Evolutionary conservation across 345 rosid genomes (phyloP), one percentile per base, ranked within the genome.

Genomic region (Aegle marmelos): DNA sequence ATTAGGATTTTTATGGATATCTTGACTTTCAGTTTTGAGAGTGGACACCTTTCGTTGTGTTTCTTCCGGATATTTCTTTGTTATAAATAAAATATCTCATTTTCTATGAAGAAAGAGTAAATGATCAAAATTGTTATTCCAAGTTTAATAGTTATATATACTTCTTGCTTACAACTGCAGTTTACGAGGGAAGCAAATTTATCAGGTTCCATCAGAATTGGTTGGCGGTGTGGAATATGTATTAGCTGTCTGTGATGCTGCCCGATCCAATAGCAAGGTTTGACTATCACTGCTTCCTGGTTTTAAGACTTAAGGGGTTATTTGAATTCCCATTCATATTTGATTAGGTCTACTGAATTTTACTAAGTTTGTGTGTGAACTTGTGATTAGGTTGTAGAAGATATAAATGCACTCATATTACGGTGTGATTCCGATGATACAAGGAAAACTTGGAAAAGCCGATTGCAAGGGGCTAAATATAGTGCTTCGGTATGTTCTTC

Each of bases 381-480:
- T 74, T 69, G 39, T 68, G 36, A 86, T 36, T 66, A 96, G 99
- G 91, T 92, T 63, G 81, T 96, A 77, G 98, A 96, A 86, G 98
- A 94, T 88, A 90, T 73, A 65, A 94, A 83, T 87, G 92, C 98
- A 54, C 68, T 94, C 69, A 88, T 96, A 78, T 68, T 94, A 67
- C 82, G 81, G 79, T 94, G 88, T 81, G 98, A 92, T 76, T 84
- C 89, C 59, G 91, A 91, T 76, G 95, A 94, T 64, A 89, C 89
- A 57, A 84, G 82, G 80, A 89, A 87, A 84, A 85, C 80, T 70
- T 95, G 99, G 99, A 92, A 92, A 80, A 91, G 84, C 73, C 93
- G 94, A 70, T 86, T 95, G 87, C 99, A 89, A 82, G 94, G 93
- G 25, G 97, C 97, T 78, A 91, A 90, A 71, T 93, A 95, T 82